Base-by-base conservation (phyloP, 2,329 filamentous ascomycete genomes). In the Arthrobotrys sinensis region DNA sequence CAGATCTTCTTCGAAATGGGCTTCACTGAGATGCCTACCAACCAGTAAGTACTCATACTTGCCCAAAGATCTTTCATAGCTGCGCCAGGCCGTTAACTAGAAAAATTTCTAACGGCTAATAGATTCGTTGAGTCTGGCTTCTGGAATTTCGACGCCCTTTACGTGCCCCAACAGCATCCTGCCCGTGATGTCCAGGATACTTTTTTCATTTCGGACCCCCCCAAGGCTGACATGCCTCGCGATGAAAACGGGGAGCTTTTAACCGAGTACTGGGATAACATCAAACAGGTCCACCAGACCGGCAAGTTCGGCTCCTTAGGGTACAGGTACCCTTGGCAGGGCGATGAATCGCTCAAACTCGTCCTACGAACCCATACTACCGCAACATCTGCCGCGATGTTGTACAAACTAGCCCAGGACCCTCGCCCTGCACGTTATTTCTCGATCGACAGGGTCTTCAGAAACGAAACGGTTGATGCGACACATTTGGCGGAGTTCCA, bases 1-100 rank as follows among this genome's bases (percentile, higher is more conserved):
- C 92, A 96, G 83, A 97, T 99, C 84, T 99, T 99, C 90, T 98
- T 99, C 86, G 94, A 97, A 84, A 97, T 97, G 91, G 96, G 95
- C 66, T 99, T 98, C 87, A 91, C 95, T 83, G 96, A 99, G 87
- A 98, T 99, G 96, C 93, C 94, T 12, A 97, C 95, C 62, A 92
- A 92, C 86, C 90, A 93, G 86, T 88, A 82, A 79, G 19, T 45
- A 19, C 32, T 19, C 69, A 36, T 3, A n/a, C 38, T 6, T 50
- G 10, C 1, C 50, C 32, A 14, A n/a, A 16, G 11, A 53, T 45
- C 4, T 7, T 32, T 45, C 10, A 32, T 16, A 53, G 64, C 79
- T 34, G 14, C n/a, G 48, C 14, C 19, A 21, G 3, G 46, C 48
- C 2, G 11, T 53, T 68, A 38, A 80, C 43, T 10, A 4, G 3